Evolutionary conservation across 805 yeast genomes (phyloP), one percentile per base, ranked within the genome.

Genomic region (Nematodospora valgi): DNA sequence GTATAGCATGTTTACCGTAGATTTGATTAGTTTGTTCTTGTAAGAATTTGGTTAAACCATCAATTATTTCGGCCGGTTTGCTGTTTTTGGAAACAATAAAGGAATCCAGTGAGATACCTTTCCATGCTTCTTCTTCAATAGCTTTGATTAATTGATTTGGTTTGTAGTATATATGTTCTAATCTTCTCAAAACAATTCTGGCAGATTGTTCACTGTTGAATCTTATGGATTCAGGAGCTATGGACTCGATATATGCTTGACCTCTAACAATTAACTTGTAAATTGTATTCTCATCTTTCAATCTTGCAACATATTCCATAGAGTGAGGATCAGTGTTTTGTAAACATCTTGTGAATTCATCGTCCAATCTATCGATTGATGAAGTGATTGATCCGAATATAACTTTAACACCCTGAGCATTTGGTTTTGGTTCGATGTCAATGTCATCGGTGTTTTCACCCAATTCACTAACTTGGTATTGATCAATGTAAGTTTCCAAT

Each of bases 261-360:
- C 87, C 78, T 54, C 95, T 80, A 42, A 93, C 74, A 43, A 93
- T 73, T 56, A 86, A 70, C 37, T 72, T 70, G 68, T 88, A 91
- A 37, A 93, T 71, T 24, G 64, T 64, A 43, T 80, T 72, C 67
- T 93, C 98, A 61, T 89, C 96, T 61, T 82, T 82, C 56, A 93
- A 75, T 59, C 98, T 79, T 47, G 82, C 85, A 47, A 93, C 76
- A 62, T 91, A 93, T 62, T 93, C 98, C 39, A 86, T 81, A 16
- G 97, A 84, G 59, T 93, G 97, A 29, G 97, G 96, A 61, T 93
- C 98, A 52, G 87, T 81, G 47, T 78, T 78, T 57, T 89, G 88
- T 51, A 93, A 74, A 30, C 95, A 86, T 48, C 82, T 80, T 43
- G 85, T 84, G 52, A 89, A 82, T 68, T 93, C 99, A 54, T 91